A percentile compares a stretch with the other conserved stretches of the same genome.
Conservation (phyloP, 768 basidiomycete genomes). For the Lactifluus volemus region DNA sequence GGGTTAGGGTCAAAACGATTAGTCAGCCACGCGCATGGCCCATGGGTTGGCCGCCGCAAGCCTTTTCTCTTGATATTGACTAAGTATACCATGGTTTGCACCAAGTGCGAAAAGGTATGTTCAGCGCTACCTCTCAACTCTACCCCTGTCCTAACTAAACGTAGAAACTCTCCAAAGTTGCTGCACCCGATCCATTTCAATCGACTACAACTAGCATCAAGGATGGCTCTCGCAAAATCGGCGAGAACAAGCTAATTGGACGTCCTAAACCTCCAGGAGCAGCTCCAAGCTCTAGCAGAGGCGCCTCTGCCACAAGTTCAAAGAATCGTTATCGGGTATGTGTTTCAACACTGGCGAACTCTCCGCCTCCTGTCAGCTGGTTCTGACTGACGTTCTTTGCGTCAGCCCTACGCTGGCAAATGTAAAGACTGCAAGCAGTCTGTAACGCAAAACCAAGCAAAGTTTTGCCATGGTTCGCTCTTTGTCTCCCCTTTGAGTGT, state of each 20-base stretch:
- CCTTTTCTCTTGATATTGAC: no score
- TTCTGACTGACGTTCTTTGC: not conserved
- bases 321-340: constrained; percentile 72
- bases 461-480: constrained; percentile 77
- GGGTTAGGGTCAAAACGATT: no score
- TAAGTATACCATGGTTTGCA: constrained; percentile 61
- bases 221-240: constrained; percentile 71
- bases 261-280: constrained; percentile 33
- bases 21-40: no score
- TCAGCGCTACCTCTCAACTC: not conserved
- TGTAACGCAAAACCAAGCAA: constrained; percentile 78
- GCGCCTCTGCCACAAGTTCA: constrained; percentile 39
- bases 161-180: constrained; percentile 86
- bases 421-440: constrained; percentile 85
- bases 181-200: constrained; percentile 81
- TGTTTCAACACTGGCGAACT: constrained; percentile 5
- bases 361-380: not conserved
- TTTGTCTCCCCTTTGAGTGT: no score
- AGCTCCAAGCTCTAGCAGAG: constrained; percentile 14
- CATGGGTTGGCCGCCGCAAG: no score
- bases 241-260: constrained; percentile 75
- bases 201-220: constrained; percentile 67
- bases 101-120: constrained; percentile 68
- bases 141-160: constrained; percentile 21
- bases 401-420: constrained; percentile 74